phyloP scores from a whole-genome alignment of 1,284 basidiomycete species.

The Puccinia sorghi region DNA sequence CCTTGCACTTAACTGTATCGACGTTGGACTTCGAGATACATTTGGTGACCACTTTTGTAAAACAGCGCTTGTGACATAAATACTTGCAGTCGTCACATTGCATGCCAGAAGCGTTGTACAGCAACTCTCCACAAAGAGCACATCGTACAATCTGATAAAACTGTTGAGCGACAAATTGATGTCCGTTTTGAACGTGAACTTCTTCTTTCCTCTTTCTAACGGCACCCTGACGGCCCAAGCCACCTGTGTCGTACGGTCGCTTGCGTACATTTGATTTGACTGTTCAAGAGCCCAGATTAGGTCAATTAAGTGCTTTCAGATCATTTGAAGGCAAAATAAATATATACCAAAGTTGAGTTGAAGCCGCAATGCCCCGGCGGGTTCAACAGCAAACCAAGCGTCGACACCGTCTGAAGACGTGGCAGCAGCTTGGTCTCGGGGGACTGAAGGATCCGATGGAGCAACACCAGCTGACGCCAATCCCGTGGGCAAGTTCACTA shows the following conservation, averaged over 20 bases:
- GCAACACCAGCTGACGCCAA: slow-evolving; percentile 48
- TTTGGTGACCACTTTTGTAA: slow-evolving; percentile 98
- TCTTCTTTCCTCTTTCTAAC: slow-evolving; percentile 97
- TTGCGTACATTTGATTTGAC: slow-evolving; percentile 97
- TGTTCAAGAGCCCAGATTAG: slow-evolving; percentile 57
- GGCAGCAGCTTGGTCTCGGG: slow-evolving; percentile 5
- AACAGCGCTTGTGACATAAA: slow-evolving; percentile 98
- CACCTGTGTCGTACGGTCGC: slow-evolving; percentile 82
- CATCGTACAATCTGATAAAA: slow-evolving; percentile 95
- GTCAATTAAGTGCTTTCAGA: neutral
- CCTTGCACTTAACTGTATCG: slow-evolving; percentile 66
- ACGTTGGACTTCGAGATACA: slow-evolving; percentile 97
- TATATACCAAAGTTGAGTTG: slow-evolving; percentile 78
- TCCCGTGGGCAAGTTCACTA: slow-evolving; percentile 39
- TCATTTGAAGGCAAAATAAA: neutral
- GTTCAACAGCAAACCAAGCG: slow-evolving; percentile 96
- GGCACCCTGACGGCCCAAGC: slow-evolving; percentile 95
- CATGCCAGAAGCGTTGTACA: slow-evolving; percentile 94
- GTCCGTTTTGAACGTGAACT: slow-evolving; percentile 98
- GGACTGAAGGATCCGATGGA: slow-evolving; percentile 29
- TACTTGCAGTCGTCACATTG: slow-evolving; percentile 99
- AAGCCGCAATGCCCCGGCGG: slow-evolving; percentile 86
- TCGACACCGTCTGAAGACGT: slow-evolving; percentile 74
- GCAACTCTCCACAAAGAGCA: slow-evolving; percentile 95
- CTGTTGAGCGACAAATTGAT: slow-evolving; percentile 94